Base-by-base conservation (phyloP, 345 rosid species). In the Lumnitzera racemosa region DNA sequence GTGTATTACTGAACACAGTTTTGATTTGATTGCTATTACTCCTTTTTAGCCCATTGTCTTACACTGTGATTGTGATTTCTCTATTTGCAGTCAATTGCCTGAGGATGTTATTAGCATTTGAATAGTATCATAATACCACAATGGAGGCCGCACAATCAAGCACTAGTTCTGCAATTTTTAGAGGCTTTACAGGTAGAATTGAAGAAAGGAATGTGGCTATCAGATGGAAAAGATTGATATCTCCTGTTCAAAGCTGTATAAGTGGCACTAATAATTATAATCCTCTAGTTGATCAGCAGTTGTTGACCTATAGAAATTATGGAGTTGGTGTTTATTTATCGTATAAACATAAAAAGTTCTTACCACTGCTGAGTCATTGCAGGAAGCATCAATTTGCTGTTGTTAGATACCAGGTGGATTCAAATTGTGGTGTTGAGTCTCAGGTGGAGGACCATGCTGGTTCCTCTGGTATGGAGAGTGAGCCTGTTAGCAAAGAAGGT, bases 341-440 rank as follows among this genome's bases (percentile, higher is more conserved):
- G 51, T 55, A 49, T 12, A 49, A 68, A 59, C 53, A 59, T 55
- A 63, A 65, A 67, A 56, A 31, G 20, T 20, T 60, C 29, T 75
- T 72, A 17, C 80, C 80, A 1, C 59, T 68, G 58, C 66, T 71
- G 69, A 61, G 60, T 57, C 68, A 55, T 53, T 51, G 68, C 23
- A 75, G 81, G 55, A 83, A 67, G 65, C 61, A 43, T 11, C 47
- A 13, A 59, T 57, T 62, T 67, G 66, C 63, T 14, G 67, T 66
- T 36, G 71, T 55, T 64, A 55, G 15, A 57, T 74, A 65, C 73
- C 84, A 76, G 65, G 53, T 51, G 24, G 78, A 76, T 65, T 68
- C 87, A 57, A 87, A 72, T 20, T 75, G 56, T 49, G 78, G 77
- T 50, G 63, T 74, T 43, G 88, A 77, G 31, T 68, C 83, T 46